Conservation (phyloP, 2,329 filamentous ascomycete species). For the Colletotrichum filicis region DNA sequence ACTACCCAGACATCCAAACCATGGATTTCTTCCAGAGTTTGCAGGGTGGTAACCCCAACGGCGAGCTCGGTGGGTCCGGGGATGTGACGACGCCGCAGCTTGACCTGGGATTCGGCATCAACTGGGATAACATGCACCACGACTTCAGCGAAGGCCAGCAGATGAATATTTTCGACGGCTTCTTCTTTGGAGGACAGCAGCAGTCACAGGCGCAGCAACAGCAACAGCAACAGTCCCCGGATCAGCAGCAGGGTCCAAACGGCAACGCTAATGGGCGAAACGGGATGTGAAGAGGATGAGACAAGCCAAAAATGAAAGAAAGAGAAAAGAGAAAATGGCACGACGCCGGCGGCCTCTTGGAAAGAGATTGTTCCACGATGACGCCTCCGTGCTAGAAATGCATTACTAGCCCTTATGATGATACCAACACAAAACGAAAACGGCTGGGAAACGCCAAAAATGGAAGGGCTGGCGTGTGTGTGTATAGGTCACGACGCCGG, state of each 20-base stretch:
- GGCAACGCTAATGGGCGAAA: conserved; percentile 1
- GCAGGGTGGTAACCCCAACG: conserved; percentile 43
- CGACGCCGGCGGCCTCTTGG: neutral
- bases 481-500: neutral
- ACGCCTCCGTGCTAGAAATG: neutral
- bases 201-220: conserved; percentile 20
- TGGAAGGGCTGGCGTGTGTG: neutral
- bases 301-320: neutral
- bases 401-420: neutral
- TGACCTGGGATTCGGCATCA: conserved; percentile 75
- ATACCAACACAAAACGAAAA: neutral
- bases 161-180: conserved; percentile 77
- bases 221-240: neutral
- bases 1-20: conserved; percentile 60
- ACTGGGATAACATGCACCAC: conserved; percentile 71
- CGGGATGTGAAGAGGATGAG: neutral
- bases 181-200: conserved; percentile 74
- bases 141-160: conserved; percentile 70
- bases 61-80: conserved; percentile 37
- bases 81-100: conserved; percentile 60
- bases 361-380: neutral
- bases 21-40: conserved; percentile 66
- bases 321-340: neutral
- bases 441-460: neutral
- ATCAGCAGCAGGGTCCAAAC: conserved; percentile 34